These are phyloP conservation scores for Candida coleopterorum DNA, from an alignment of 805 yeast genomes.

Conservation along the genomic window DNA sequence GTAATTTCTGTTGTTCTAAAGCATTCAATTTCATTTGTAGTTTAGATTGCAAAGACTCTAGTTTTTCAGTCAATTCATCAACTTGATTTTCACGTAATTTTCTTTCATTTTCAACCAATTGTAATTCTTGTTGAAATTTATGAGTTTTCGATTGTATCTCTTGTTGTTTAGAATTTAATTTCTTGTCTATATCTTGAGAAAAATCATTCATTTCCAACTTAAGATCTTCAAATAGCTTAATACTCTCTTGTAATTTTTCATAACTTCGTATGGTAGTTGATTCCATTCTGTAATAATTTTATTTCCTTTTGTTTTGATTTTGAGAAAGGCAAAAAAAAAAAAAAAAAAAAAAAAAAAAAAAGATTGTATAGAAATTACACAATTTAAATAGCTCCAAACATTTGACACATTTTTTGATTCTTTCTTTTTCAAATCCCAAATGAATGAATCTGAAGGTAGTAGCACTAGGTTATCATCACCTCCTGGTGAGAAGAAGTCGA, in stretches of 20 bases:
- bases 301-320: constrained; percentile 2
- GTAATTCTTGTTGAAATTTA: constrained; percentile 24
- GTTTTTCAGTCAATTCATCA: constrained; percentile 20
- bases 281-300: background rate
- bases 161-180: constrained; percentile 19
- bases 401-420: too few species aligned
- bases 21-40: constrained; percentile 15
- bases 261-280: constrained; percentile 5
- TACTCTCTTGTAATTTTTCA: constrained; percentile 2
- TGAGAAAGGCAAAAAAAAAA: too few species aligned
- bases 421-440: too few species aligned
- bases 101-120: constrained; percentile 27
- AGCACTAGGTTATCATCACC: too few species aligned
- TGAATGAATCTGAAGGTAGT: too few species aligned
- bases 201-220: constrained; percentile 2
- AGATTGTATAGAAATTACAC: too few species aligned
- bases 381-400: too few species aligned
- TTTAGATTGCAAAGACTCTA: constrained; percentile 19
- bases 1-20: constrained; percentile 20
- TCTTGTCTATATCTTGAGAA: constrained; percentile 1
- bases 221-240: constrained; percentile 1
- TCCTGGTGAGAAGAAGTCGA: too few species aligned
- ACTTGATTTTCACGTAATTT: constrained; percentile 27
- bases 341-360: too few species aligned
- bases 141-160: constrained; percentile 30